Conservation (phyloP, 257 asterid genomes). For the Cinchona pubescens region DNA sequence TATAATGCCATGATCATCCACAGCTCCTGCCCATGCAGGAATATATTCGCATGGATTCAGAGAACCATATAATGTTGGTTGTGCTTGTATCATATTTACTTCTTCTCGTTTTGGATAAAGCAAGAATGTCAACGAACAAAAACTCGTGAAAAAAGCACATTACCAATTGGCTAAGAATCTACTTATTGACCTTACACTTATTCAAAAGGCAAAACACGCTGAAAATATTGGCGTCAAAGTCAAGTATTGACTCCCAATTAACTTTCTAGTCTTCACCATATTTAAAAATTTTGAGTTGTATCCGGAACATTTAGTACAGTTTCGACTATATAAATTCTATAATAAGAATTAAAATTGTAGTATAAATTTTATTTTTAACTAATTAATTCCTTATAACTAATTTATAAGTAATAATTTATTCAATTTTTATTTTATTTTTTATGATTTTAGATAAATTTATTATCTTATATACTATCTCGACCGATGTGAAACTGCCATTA, state of each 20-base stretch:
- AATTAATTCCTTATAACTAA: too few species aligned
- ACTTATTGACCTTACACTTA: neutral
- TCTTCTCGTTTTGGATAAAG: neutral
- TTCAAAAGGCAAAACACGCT: neutral
- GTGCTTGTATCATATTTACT: neutral
- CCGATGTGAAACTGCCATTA: too few species aligned
- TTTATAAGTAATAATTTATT: too few species aligned
- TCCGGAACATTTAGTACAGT: too few species aligned
- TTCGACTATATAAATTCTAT: too few species aligned
- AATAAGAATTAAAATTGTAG: too few species aligned
- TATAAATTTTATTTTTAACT: too few species aligned
- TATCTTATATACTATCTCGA: too few species aligned
- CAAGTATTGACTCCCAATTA: neutral
- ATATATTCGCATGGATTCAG: neutral
- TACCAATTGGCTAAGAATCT: neutral
- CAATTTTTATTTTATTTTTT: too few species aligned
- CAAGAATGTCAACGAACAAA: conserved; percentile 12
- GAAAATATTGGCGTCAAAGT: neutral
- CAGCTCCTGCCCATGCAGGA: neutral
- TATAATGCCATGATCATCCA: neutral
- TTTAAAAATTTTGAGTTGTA: too few species aligned
- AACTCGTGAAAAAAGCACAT: conserved; percentile 1
- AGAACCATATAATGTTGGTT: neutral
- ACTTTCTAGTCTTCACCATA: too few species aligned
- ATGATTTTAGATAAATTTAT: too few species aligned